Base-by-base conservation (phyloP, 23 red algal species). In the Gracilaria gracilis region DNA sequence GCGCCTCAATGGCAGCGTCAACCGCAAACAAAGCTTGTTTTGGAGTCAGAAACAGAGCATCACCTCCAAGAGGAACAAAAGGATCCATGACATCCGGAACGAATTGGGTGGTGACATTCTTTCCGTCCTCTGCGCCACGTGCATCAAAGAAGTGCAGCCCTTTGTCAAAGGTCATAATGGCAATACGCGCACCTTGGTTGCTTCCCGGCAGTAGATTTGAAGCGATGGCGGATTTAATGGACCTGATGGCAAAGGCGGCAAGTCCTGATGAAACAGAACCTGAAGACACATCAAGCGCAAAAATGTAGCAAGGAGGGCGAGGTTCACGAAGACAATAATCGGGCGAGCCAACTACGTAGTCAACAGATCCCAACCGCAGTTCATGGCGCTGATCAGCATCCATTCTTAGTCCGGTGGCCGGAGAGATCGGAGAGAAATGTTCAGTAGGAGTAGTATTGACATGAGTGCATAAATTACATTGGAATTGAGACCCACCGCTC, bases 391-490 rank as follows among this genome's bases (percentile, higher is more conserved):
- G 35, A 31, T 81, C 67, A 44, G 86, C 80, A 46, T 99, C 97
- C 93, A 94, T 89, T 38, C 93, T 77, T 9, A 88, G 49, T 19
- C 94, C 93, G 4, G 91, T 96, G 23, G 88, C 92, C 1, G 93
- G 93, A 57, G 95, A 89, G 27, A 96, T 76, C 5, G 91, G 73
- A 15, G 88, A 90, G 69, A 84, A 95, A 57, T 95, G 94, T 57
- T 99, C 97, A 57, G 91, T 35, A 8, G 94, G 93, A 23, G 87
- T 93, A 38, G 59, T 82, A 64, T 91, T 92, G 61, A 80, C 25
- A 80, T 93, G 88, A 36, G 65, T 64, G 61, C 97, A 99, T 67
- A 99, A 70, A 65, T 99, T 99, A 73, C 97, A 99, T 47, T 86
- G 76, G 66, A 96, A 99, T 57, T 95, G 87, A 54, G 83, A 61